Evolutionary conservation across 2,329 filamentous ascomycete genomes (phyloP), one percentile per base, ranked within the genome.

Genomic region (Botrytis pseudocinerea): DNA sequence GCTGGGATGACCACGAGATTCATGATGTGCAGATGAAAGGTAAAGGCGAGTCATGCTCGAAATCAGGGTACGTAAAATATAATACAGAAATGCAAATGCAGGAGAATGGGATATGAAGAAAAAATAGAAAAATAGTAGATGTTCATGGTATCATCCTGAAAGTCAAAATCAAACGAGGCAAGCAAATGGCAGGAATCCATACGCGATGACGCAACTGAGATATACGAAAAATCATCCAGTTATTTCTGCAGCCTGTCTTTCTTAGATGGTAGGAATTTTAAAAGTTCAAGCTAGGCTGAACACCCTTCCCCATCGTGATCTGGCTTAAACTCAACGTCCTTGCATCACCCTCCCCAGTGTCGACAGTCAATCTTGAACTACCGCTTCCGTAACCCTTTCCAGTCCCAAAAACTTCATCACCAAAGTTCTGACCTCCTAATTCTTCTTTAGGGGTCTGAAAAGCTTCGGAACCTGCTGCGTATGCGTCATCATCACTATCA

Each of bases 321-420:
- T 89, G 88, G 74, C 88, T 88, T 18, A 92, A 83, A 42, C 88
- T 92, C 78, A 93, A 85, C 61, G 89, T 91, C 76, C 88, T 87
- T 35, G 88, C 88, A 1, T 90, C 88, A 79, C 84, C 88, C 75
- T 87, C 86, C 69, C 89, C 88, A 79, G 84, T 88, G 75, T 87
- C 86, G 70, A 32, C 46, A 25, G n/a, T 60, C 48, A n/a, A 28
- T 28, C 62, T 42, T 20, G 10, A 42, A 48, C 64, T 62, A 4
- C 69, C 57, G 54, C 46, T 72, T 68, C 68, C 73, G 54, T 63
- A 66, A 32, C 54, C 72, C 83, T 82, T 54, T 68, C 83, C 81
- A 83, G 81, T 57, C 74, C 80, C 78, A 70, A 80, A 80, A 25
- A 79, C 75, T 84, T 80, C 78, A 84, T 84, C 79, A 84, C 85